Percentiles rank a stretch among this genome's conserved stretches.
These are phyloP conservation scores for Pseudogymnoascus sp. DNA, from an alignment of 2,329 filamentous ascomycete species.

Conservation along the genomic window DNA sequence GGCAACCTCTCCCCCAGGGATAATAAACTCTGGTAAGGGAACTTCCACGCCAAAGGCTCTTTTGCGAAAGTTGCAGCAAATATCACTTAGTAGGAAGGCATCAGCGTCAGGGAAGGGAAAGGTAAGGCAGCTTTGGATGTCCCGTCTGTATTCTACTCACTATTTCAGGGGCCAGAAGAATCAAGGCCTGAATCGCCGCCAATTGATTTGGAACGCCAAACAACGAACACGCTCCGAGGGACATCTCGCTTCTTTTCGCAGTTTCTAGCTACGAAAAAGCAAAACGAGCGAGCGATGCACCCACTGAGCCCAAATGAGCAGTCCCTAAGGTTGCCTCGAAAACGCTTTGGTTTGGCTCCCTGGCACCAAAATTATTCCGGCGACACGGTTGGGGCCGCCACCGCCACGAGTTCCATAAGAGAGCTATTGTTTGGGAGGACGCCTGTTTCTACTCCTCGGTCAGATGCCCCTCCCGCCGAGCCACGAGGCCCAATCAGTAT, in stretches of 20 bases:
- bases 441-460: slow-evolving; percentile 23
- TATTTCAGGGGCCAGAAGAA: background rate
- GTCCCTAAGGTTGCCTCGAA: slow-evolving; percentile 14
- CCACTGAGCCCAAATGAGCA: slow-evolving; percentile 11
- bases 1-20: background rate
- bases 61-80: background rate
- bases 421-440: slow-evolving; percentile 26
- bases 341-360: slow-evolving; percentile 26
- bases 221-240: slow-evolving; percentile 1
- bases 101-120: background rate
- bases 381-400: slow-evolving; percentile 23
- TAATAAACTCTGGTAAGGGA: background rate
- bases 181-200: background rate
- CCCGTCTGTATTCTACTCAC: background rate
- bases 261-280: background rate
- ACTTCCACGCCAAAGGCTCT: background rate
- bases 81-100: background rate
- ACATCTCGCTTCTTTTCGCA: slow-evolving; percentile 1
- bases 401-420: slow-evolving; percentile 26
- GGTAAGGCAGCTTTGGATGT: background rate
- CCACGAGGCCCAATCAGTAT: background rate
- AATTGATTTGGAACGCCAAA: background rate
- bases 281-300: background rate
- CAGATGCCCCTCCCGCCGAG: background rate
- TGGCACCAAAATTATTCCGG: slow-evolving; percentile 27